Evolutionary conservation across 805 yeast genomes (phyloP), one percentile per base, ranked within the genome.

Genomic region (Peterozyma toletana): DNA sequence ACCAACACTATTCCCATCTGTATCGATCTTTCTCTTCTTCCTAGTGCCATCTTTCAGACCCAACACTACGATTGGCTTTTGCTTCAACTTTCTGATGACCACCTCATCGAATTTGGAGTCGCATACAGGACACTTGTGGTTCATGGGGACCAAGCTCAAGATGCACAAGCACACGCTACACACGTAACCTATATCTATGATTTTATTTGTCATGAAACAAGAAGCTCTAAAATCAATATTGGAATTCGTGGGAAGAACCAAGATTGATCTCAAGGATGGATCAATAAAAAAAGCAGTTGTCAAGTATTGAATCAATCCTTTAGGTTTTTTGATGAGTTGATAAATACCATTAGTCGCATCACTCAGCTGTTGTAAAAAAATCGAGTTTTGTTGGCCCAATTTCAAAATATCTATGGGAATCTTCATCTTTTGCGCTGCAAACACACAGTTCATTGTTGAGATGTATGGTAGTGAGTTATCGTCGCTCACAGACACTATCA

Each of bases 341-440:
- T 91, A 93, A 1, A 89, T 80, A 3, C 99, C 99, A 51, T 82
- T 78, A 0, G 99, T 91, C 9, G 96, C 88, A 64, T 93, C 99
- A 0, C 95, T 77, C 0, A 98, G 96, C 58, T 93, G 99, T 58
- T 93, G 98, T 48, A 93, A 66, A 58, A 89, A 91, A 2, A 95
- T 85, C 1, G 95, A 80, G 49, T 78, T 78, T 9, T 31, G 13
- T 31, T 13, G 14, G 5, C 34, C 34, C 29, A 93, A 66, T 55
- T 90, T 89, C 48, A 95, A 91, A 11, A 90, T 90, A 60, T 93
- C 98, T 17, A 93, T 80, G 2, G 96, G 85, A 14, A 90, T 78
- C 53, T 80, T 83, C 84, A 85, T 76, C 61, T 90, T 91, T 53
- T 93, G 96, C 0, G 98, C 96, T 0, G 97, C 91, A 64, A 93